Conservation (phyloP, 1,139 yeast species). For the Candida labiduridarum region DNA sequence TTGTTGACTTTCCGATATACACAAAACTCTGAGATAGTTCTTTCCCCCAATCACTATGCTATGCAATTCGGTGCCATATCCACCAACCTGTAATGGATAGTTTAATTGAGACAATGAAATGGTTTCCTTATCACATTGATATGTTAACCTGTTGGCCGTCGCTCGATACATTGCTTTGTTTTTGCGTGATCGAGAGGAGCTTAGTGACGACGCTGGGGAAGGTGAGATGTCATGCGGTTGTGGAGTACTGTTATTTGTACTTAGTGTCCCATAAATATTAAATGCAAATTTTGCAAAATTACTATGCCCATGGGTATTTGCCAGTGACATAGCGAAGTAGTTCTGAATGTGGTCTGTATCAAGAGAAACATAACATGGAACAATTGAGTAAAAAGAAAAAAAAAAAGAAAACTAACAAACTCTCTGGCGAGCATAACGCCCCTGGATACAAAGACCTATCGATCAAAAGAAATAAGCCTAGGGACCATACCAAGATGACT, state of each 20-base stretch:
- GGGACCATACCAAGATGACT: too few species aligned
- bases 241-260: conserved; percentile 14
- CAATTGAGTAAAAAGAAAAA: neutral
- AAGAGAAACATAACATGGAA: neutral
- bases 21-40: conserved; percentile 53
- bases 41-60: conserved; percentile 63
- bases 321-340: conserved; percentile 5
- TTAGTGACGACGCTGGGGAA: conserved; percentile 21
- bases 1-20: conserved; percentile 43
- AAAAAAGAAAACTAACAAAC: neutral
- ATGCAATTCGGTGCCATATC: conserved; percentile 16
- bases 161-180: conserved; percentile 6
- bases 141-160: conserved; percentile 19
- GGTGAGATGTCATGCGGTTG: conserved; percentile 18
- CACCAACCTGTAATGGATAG: conserved; percentile 14
- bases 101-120: conserved; percentile 30
- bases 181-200: conserved; percentile 18
- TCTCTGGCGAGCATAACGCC: too few species aligned
- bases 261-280: conserved; percentile 34
- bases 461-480: too few species aligned
- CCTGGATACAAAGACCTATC: too few species aligned
- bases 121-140: conserved; percentile 33
- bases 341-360: too few species aligned
- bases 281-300: conserved; percentile 37
- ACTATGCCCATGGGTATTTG: conserved; percentile 19